phyloP scores from a whole-genome alignment of 2,329 filamentous ascomycete genomes.

The Sphaerulina vaccinii region DNA sequence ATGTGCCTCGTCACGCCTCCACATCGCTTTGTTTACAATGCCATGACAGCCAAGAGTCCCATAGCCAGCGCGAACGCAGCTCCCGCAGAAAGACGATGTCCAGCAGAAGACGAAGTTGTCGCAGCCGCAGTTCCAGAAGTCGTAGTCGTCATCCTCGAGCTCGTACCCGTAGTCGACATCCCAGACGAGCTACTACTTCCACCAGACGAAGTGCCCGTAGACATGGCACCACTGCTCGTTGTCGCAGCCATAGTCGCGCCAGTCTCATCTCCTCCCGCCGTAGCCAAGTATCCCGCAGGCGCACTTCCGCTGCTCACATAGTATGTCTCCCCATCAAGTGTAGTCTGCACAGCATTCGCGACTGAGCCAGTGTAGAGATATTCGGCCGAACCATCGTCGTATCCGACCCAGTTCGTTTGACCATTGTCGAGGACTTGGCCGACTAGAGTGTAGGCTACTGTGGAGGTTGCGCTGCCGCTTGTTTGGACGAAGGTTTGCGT shows the following conservation, averaged over 20 bases:
- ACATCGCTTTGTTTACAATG: no score
- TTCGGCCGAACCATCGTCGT: slow-evolving; percentile 34
- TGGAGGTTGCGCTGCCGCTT: slow-evolving; percentile 5
- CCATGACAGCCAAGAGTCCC: slow-evolving; percentile 1
- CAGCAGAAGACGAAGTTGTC: slow-evolving; percentile 1
- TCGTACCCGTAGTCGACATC: background rate
- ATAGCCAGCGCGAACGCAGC: slow-evolving; percentile 5
- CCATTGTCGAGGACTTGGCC: slow-evolving; percentile 54
- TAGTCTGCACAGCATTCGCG: slow-evolving; percentile 7
- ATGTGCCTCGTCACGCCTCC: no score
- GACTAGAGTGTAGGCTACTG: slow-evolving; percentile 14
- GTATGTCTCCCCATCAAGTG: slow-evolving; percentile 11
- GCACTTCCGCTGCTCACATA: slow-evolving; percentile 11
- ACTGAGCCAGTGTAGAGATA: slow-evolving; percentile 15
- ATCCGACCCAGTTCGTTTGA: slow-evolving; percentile 39
- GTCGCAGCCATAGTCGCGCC: background rate
- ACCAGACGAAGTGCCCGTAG: background rate
- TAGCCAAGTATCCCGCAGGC: slow-evolving; percentile 8
- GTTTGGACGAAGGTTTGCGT: slow-evolving; percentile 17
- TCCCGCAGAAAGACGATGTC: slow-evolving; percentile 3
- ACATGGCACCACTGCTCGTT: background rate
- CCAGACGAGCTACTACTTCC: background rate
- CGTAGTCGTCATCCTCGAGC: slow-evolving; percentile 1
- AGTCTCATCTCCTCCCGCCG: background rate
- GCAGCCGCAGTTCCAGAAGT: background rate